Evolutionary conservation across 371 early-diverging fungal species (phyloP).

Genomic region (Rhizopus sp.): DNA sequence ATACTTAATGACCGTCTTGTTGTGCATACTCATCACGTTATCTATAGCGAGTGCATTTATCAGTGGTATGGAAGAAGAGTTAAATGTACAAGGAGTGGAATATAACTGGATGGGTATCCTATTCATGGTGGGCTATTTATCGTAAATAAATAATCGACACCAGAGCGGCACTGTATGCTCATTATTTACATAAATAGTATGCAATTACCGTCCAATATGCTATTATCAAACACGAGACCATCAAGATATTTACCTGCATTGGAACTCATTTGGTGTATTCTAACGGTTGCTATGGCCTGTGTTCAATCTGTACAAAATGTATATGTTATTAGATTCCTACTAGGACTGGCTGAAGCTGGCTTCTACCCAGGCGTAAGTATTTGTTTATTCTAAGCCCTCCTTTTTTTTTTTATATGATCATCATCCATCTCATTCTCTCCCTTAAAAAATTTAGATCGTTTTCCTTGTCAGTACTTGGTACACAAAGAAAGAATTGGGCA

Average conservation of each 20-base stretch:
- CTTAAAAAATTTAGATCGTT: constrained; percentile 30
- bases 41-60: constrained; percentile 46
- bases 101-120: constrained; percentile 51
- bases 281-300: constrained; percentile 62
- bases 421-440: background rate
- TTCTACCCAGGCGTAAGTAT: constrained; percentile 53
- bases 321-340: constrained; percentile 53
- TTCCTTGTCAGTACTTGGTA: constrained; percentile 55
- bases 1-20: background rate
- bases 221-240: constrained; percentile 56
- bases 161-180: constrained; percentile 1
- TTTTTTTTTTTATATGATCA: background rate
- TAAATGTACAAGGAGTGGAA: constrained; percentile 35
- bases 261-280: constrained; percentile 56
- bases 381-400: background rate
- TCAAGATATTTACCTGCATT: constrained; percentile 54
- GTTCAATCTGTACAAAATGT: constrained; percentile 51
- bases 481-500: constrained; percentile 50
- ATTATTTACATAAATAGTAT: constrained; percentile 28
- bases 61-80: constrained; percentile 56
- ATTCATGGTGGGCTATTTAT: constrained; percentile 46
- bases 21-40: background rate
- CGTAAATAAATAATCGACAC: constrained; percentile 22
- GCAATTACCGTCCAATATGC: constrained; percentile 65
- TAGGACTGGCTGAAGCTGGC: constrained; percentile 67